Percentiles rank a stretch among this genome's conserved stretches.
These are phyloP conservation scores for Boletales sp. DNA, from an alignment of 768 basidiomycete species.

Conservation along the genomic window DNA sequence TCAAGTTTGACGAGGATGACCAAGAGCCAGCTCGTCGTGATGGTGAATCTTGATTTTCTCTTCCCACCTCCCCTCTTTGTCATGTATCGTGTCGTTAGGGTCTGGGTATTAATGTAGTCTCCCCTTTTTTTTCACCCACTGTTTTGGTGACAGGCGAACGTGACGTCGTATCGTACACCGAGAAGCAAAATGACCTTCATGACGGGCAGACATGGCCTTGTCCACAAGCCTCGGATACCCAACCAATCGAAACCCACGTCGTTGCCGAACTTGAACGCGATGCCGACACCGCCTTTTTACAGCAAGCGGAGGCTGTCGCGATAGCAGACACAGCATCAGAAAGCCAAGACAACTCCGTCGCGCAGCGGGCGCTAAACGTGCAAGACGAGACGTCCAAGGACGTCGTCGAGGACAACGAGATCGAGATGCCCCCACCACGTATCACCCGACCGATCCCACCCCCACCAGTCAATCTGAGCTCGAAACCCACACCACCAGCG, in stretches of 20 bases:
- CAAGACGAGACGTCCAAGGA: neutral
- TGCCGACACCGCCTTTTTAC: neutral
- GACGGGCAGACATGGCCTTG: neutral
- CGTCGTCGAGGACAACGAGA: constrained; percentile 23
- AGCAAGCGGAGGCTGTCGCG: neutral
- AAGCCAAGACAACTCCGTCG: neutral
- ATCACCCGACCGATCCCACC: constrained; percentile 31
- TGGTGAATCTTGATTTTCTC: constrained; percentile 43
- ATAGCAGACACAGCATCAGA: neutral
- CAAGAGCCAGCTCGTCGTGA: constrained; percentile 23
- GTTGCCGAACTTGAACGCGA: neutral
- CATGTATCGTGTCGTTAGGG: constrained; percentile 21
- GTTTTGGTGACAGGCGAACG: constrained; percentile 21
- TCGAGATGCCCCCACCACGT: constrained; percentile 26
- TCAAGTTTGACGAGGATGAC: constrained; percentile 11
- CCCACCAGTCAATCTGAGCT: constrained; percentile 28
- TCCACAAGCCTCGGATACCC: constrained; percentile 6
- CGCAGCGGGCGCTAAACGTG: too few relatives aligned
- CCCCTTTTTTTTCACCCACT: neutral
- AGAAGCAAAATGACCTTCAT: constrained; percentile 11
- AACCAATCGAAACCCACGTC: neutral
- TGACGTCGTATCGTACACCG: constrained; percentile 11
- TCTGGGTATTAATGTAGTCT: constrained; percentile 30
- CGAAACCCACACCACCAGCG: constrained; percentile 16
- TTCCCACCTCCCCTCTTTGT: constrained; percentile 6